phyloP scores from a whole-genome alignment of 768 basidiomycete species.

The Boletus sp. region DNA sequence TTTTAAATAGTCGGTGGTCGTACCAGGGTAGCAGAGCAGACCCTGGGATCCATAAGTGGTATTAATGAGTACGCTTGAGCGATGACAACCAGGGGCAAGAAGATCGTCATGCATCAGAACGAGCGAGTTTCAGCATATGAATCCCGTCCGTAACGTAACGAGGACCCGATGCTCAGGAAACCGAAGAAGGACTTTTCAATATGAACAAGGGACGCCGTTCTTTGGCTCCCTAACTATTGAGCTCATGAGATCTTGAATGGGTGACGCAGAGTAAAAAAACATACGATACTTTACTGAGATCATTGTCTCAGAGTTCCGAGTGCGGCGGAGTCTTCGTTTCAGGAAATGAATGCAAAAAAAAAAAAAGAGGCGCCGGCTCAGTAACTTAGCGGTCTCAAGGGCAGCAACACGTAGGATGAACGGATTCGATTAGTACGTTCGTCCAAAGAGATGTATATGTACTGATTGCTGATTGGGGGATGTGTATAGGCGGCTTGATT shows the following conservation, averaged over 20 bases:
- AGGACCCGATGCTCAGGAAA: neutral
- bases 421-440: slow-evolving; percentile 11
- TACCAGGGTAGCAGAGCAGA: slow-evolving; percentile 13
- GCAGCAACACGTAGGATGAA: neutral
- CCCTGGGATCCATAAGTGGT: slow-evolving; percentile 14
- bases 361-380: neutral
- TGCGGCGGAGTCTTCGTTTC: neutral
- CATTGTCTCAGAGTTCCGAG: neutral
- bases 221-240: neutral
- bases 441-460: slow-evolving; percentile 5
- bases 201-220: neutral
- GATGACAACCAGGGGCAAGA: slow-evolving; percentile 1
- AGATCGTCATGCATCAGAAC: slow-evolving; percentile 8
- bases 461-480: slow-evolving; percentile 8
- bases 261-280: neutral
- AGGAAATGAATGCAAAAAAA: neutral
- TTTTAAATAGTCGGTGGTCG: slow-evolving; percentile 16
- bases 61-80: slow-evolving; percentile 5
- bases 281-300: neutral
- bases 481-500: slow-evolving; percentile 6
- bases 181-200: neutral
- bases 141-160: slow-evolving; percentile 10
- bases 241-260: neutral
- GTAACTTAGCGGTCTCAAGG: slow-evolving; percentile 7
- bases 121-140: neutral